These are phyloP conservation scores for Serendipita sp. DNA, from an alignment of 768 basidiomycete genomes.

Conservation along the genomic window DNA sequence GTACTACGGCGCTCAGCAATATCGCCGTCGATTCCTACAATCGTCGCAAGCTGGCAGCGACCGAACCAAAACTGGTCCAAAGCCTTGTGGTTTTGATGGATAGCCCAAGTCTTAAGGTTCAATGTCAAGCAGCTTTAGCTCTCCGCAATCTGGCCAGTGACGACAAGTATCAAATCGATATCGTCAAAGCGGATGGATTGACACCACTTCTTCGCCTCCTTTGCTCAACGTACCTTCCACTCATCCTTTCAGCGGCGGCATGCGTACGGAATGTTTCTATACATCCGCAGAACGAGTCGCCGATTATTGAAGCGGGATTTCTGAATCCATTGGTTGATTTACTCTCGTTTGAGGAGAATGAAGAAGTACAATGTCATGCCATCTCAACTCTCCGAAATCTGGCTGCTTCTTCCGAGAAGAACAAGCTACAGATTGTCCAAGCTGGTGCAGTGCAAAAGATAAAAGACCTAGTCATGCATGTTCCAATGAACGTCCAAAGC, in stretches of 20 bases:
- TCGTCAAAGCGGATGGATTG: conserved; percentile 89
- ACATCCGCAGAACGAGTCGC: conserved; percentile 95
- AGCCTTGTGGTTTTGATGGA: conserved; percentile 95
- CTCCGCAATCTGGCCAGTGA: conserved; percentile 94
- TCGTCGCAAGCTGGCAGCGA: conserved; percentile 84
- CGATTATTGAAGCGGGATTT: conserved; percentile 98
- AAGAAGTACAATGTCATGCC: conserved; percentile 98
- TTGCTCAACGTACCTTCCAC: conserved; percentile 90
- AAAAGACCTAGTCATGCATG: conserved; percentile 87
- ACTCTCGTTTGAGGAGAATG: conserved; percentile 95
- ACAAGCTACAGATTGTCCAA: conserved; percentile 94
- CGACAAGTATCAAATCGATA: conserved; percentile 97
- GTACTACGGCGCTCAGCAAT: conserved; percentile 94
- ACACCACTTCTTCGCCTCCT: conserved; percentile 83
- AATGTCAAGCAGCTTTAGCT: conserved; percentile 94
- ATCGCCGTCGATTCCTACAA: conserved; percentile 93
- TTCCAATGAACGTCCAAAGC: conserved; percentile 92
- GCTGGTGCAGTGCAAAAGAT: conserved; percentile 94
- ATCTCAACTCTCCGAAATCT: conserved; percentile 94
- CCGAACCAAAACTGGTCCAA: conserved; percentile 85
- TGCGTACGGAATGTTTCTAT: conserved; percentile 99
- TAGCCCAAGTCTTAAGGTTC: conserved; percentile 91
- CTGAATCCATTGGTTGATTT: conserved; percentile 89
- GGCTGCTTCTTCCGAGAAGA: conserved; percentile 93
- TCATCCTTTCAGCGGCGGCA: conserved; percentile 94